These are phyloP conservation scores for Neoarthrinium moseri DNA, from an alignment of 2,329 filamentous ascomycete genomes.

Conservation along the genomic window DNA sequence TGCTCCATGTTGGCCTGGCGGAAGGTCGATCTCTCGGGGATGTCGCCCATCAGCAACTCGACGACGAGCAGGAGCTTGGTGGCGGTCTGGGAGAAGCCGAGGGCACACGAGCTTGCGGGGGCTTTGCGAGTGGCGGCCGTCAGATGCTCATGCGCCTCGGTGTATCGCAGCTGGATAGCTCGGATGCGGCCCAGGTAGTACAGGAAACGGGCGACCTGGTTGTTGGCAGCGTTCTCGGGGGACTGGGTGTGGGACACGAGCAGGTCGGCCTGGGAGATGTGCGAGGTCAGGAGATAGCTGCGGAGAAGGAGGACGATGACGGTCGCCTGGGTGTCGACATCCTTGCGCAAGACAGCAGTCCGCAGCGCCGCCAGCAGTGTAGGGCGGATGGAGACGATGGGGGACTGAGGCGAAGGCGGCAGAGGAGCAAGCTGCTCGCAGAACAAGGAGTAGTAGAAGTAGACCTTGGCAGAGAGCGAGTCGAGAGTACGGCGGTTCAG, in stretches of 20 bases:
- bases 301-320: conserved; percentile 93
- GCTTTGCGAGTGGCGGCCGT: conserved; percentile 93
- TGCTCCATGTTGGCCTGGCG: conserved; percentile 84
- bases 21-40: conserved; percentile 93
- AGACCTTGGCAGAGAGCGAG: conserved; percentile 89
- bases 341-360: conserved; percentile 94
- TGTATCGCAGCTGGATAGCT: conserved; percentile 94
- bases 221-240: conserved; percentile 91
- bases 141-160: conserved; percentile 92
- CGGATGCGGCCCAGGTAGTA: conserved; percentile 97
- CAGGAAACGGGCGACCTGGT: conserved; percentile 94
- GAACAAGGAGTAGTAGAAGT: conserved; percentile 97
- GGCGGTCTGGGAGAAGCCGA: conserved; percentile 93
- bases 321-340: conserved; percentile 94
- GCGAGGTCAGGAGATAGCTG: conserved; percentile 93
- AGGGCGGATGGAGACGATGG: conserved; percentile 82
- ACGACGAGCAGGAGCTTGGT: conserved; percentile 97
- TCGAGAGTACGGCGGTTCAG: conserved; percentile 94
- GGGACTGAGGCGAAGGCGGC: conserved; percentile 84
- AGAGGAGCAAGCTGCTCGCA: conserved; percentile 86
- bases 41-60: conserved; percentile 97
- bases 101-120: conserved; percentile 82
- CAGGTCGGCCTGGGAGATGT: conserved; percentile 94
- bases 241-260: conserved; percentile 96
- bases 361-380: conserved; percentile 83